A percentile compares a stretch with the other conserved stretches of the same genome.
Conservation (phyloP, 2,329 filamentous ascomycete genomes). For the Penicillium expansum region DNA sequence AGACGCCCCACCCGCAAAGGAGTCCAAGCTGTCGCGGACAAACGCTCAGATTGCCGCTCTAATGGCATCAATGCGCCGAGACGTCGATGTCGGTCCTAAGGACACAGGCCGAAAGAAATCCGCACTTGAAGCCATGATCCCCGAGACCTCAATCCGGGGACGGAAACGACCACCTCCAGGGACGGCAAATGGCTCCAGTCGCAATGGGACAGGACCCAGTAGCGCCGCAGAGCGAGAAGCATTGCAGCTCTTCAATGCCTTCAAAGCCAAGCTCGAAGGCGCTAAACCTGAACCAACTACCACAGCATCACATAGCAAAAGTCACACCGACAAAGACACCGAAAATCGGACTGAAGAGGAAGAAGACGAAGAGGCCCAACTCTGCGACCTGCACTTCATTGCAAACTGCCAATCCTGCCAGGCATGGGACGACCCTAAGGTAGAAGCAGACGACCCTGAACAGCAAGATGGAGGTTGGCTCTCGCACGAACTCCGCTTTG, state of each 20-base stretch:
- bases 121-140: slow-evolving; percentile 49
- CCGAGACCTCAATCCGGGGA: slow-evolving; percentile 47
- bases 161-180: slow-evolving; percentile 44
- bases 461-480: slow-evolving; percentile 69
- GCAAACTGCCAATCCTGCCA: slow-evolving; percentile 90
- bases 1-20: slow-evolving; percentile 31
- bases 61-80: slow-evolving; percentile 50
- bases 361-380: slow-evolving; percentile 63
- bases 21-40: slow-evolving; percentile 40
- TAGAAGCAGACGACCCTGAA: slow-evolving; percentile 41
- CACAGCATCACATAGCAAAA: slow-evolving; percentile 20
- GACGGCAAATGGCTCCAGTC: slow-evolving; percentile 30
- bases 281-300: slow-evolving; percentile 32
- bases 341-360: slow-evolving; percentile 22
- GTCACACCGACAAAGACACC: slow-evolving; percentile 11
- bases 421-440: slow-evolving; percentile 65
- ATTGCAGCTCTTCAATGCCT: slow-evolving; percentile 71
- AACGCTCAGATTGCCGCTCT: slow-evolving; percentile 48
- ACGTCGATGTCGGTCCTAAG: slow-evolving; percentile 30
- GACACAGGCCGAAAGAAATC: slow-evolving; percentile 44
- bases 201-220: slow-evolving; percentile 50
- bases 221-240: slow-evolving; percentile 60
- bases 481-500: slow-evolving; percentile 79
- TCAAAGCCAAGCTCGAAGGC: slow-evolving; percentile 70
- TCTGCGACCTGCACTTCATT: slow-evolving; percentile 95